Conservation (phyloP, 306 rosid species). For the Fagus sylvatica region DNA sequence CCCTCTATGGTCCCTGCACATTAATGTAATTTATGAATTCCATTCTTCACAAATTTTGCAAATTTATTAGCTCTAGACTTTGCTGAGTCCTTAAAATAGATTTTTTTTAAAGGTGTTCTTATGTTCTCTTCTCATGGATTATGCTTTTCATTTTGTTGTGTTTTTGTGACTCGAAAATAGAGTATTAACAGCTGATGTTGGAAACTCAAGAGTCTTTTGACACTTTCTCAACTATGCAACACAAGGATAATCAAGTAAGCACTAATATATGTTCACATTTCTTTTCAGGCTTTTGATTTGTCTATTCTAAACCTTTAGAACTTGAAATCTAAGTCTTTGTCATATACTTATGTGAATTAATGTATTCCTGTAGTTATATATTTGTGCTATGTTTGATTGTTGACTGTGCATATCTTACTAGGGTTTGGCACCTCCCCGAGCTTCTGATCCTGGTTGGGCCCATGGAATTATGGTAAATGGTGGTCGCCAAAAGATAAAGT, state of each 20-base stretch:
- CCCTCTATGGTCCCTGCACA: not conserved
- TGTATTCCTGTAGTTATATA: not conserved
- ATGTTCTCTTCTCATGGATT: slow-evolving; percentile 5
- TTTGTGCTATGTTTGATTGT: not conserved
- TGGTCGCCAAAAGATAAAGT: slow-evolving; percentile 46
- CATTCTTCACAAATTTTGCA: not conserved
- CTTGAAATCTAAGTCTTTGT: not conserved
- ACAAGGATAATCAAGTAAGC: slow-evolving; percentile 34
- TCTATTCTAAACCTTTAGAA: not conserved
- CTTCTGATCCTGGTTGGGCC: slow-evolving; percentile 52
- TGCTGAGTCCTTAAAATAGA: not conserved
- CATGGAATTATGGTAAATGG: slow-evolving; percentile 54
- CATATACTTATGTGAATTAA: not conserved
- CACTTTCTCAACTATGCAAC: slow-evolving; percentile 20
- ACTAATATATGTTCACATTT: not conserved
- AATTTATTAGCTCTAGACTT: not conserved
- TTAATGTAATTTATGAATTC: not conserved
- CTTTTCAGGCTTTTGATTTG: not conserved
- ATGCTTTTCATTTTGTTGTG: not conserved
- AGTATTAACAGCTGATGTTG: slow-evolving; percentile 19
- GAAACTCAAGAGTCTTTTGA: slow-evolving; percentile 13
- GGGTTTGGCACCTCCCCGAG: slow-evolving; percentile 40
- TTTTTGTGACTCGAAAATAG: slow-evolving; percentile 17
- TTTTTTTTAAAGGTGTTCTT: not conserved
- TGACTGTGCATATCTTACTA: not conserved